Base-by-base conservation (phyloP, 2,329 filamentous ascomycete species). In the Amylocarpus encephaloides region DNA sequence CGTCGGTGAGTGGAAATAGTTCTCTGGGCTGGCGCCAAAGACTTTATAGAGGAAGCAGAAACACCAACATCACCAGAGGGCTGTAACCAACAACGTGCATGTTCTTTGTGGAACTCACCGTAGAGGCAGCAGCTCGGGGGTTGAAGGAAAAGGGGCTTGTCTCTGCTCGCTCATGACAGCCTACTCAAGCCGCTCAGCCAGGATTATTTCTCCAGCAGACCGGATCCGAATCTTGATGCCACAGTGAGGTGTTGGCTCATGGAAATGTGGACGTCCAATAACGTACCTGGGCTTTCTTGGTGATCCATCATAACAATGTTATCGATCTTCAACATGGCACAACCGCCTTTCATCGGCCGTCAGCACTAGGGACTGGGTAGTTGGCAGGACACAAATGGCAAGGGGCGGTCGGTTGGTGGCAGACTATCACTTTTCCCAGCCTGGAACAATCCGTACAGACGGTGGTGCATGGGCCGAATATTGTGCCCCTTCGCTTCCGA, bases 31-130 rank as follows among this genome's bases (percentile, higher is more conserved):
- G 12, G 16, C 35, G 19, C 33, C 19, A 29, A 39, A 13, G 9
- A 18, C 44, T 46, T 22, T 46, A 46, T 47, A 47, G 34, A 33
- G 32, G 7, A 4, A 32, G 44, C 10, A 13, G 35, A 33, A 10
- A 19, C n/a, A 33, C 44, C 35, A 47, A 47, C 22, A 39, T 11
- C 15, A 11, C 34, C 16, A 22, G 19, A n/a, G 26, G 22, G 38
- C 30, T 43, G 46, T 26, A n/a, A 34, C 38, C 46, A 48, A 48
- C 46, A 34, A 9, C 6, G n/a, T 15, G 34, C 34, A 36, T 13
- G 34, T 38, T 26, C 3, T 16, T n/a, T 39, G 44, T 46, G 30
- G 7, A 19, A 46, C 18, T 26, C 26, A 33, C n/a, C 30, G 22
- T 45, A 30, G 35, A 46, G 19, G 44, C 35, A 33, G 26, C 34